These are phyloP conservation scores for Cladosporium sp. DNA, from an alignment of 2,329 filamentous ascomycete species.

Conservation along the genomic window DNA sequence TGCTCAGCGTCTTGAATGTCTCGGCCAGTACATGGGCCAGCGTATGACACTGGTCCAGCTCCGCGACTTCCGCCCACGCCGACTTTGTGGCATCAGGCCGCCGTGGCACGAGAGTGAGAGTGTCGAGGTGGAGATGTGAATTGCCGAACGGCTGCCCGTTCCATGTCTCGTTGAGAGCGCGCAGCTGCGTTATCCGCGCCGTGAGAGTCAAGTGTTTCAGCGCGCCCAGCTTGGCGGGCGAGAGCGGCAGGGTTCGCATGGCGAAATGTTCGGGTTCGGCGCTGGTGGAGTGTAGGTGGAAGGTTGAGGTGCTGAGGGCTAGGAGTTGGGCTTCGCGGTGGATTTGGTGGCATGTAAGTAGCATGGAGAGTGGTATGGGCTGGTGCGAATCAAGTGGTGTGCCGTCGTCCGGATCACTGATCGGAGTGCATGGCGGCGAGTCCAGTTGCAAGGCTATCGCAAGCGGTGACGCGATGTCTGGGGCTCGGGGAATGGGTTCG, in stretches of 20 bases:
- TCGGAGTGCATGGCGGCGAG: background rate
- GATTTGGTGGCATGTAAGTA: conserved; percentile 20
- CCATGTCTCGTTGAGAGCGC: conserved; percentile 40
- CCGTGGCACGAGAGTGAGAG: conserved; percentile 34
- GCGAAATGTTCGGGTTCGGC: conserved; percentile 33
- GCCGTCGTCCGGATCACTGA: background rate
- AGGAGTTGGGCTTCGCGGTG: conserved; percentile 34
- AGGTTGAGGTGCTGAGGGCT: conserved; percentile 32
- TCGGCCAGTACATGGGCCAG: conserved; percentile 40
- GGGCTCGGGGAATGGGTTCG: background rate
- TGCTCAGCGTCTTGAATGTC: conserved; percentile 35
- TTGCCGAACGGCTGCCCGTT: conserved; percentile 37
- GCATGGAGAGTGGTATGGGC: background rate
- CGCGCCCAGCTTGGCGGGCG: conserved; percentile 26
- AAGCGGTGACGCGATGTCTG: background rate
- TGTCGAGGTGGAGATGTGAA: conserved; percentile 32
- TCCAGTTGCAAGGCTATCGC: conserved; percentile 4
- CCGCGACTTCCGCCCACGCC: conserved; percentile 38
- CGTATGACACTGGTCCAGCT: conserved; percentile 38
- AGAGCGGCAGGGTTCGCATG: conserved; percentile 25
- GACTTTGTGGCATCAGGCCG: conserved; percentile 32
- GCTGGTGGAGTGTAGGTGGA: conserved; percentile 30
- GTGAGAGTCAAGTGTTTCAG: conserved; percentile 37
- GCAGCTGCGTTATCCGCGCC: conserved; percentile 34
- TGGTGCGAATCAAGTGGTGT: background rate